These are phyloP conservation scores for Circinella umbellata DNA, from an alignment of 371 early-diverging fungal genomes.

Conservation along the genomic window DNA sequence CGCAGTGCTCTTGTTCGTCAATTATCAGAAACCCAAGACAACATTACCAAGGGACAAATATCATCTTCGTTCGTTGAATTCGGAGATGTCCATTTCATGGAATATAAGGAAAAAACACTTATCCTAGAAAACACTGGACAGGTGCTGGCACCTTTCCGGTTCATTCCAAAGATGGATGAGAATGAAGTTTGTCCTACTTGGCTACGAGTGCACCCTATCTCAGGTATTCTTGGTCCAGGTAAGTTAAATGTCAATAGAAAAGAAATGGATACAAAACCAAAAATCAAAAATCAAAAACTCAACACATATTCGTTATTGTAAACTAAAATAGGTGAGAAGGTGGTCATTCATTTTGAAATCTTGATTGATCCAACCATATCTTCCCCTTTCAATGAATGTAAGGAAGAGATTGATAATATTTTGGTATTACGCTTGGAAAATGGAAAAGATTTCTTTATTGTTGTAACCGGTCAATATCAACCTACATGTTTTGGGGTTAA, in stretches of 20 bases:
- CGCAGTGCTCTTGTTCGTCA: conserved; percentile 68
- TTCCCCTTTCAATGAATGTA: conserved; percentile 67
- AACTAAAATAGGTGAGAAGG: conserved; percentile 51
- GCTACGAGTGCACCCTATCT: conserved; percentile 68
- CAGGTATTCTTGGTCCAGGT: conserved; percentile 76
- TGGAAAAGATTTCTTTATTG: conserved; percentile 86
- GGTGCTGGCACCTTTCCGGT: conserved; percentile 71
- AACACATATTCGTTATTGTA: no score
- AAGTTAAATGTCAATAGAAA: conserved; percentile 7
- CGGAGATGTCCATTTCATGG: conserved; percentile 78
- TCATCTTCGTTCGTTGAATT: conserved; percentile 70
- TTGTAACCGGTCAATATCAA: conserved; percentile 70
- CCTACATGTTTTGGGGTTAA: conserved; percentile 79
- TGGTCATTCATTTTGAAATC: conserved; percentile 69
- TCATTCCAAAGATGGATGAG: conserved; percentile 69
- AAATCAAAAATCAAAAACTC: no score
- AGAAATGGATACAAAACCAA: no score
- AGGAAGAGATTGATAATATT: conserved; percentile 73
- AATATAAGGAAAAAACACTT: conserved; percentile 58
- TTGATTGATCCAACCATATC: conserved; percentile 70
- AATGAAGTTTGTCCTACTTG: conserved; percentile 63
- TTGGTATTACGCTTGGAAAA: conserved; percentile 81
- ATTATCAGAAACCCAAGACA: conserved; percentile 81
- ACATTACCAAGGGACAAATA: conserved; percentile 76
- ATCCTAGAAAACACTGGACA: conserved; percentile 80